A percentile compares a stretch with the other conserved stretches of the same genome.
Evolutionary conservation across 352 stramenopile species (phyloP).

Genomic region (Pythium sukuiense): DNA sequence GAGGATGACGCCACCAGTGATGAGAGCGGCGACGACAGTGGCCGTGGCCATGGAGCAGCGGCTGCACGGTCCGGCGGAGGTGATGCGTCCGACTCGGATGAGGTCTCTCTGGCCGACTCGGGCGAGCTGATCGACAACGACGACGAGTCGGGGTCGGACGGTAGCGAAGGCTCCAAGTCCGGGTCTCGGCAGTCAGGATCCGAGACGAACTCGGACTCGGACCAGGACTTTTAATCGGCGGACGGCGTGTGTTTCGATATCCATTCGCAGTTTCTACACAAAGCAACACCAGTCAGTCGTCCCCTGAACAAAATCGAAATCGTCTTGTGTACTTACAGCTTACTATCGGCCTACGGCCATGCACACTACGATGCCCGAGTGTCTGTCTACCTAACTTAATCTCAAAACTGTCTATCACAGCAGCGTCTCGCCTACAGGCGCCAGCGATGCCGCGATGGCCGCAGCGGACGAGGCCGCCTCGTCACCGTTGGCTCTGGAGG

Average conservation of each 20-base stretch:
- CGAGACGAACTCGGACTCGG: constrained; percentile 79
- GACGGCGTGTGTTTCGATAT: neutral
- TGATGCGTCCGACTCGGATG: constrained; percentile 67
- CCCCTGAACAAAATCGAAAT: constrained; percentile 1
- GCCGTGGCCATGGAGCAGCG: constrained; percentile 1
- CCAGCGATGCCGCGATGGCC: neutral
- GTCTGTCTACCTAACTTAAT: neutral
- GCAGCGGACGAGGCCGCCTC: neutral
- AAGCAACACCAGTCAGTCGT: neutral
- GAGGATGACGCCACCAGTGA: constrained; percentile 58
- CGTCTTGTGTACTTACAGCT: neutral
- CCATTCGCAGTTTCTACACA: neutral
- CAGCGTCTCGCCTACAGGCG: neutral
- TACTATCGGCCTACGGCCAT: neutral
- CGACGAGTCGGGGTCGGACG: constrained; percentile 63
- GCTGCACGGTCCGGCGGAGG: constrained; percentile 18
- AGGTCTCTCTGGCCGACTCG: constrained; percentile 83
- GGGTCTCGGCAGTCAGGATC: constrained; percentile 61
- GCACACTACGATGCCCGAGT: neutral
- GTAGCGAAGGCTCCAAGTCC: constrained; percentile 53
- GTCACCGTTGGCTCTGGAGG: neutral
- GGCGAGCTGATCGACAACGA: constrained; percentile 84
- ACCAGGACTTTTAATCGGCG: constrained; percentile 69
- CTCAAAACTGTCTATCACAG: constrained; percentile 6
- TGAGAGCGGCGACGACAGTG: constrained; percentile 32